These are phyloP conservation scores for Pythium biforme DNA, from an alignment of 352 stramenopile species.

Conservation along the genomic window DNA sequence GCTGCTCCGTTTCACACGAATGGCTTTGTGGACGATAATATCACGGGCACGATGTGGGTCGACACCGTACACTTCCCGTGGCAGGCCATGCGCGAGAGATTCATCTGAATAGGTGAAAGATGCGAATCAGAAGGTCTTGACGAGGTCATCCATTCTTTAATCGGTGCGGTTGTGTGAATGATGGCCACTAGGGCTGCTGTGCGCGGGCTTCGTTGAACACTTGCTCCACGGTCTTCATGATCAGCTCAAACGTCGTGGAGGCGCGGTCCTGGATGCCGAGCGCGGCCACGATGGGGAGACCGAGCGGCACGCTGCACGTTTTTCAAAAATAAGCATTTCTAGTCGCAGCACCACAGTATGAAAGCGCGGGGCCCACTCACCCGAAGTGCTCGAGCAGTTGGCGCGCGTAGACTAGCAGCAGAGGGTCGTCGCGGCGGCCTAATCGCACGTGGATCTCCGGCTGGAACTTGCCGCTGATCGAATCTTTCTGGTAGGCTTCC, in stretches of 20 bases:
- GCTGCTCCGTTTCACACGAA: neutral
- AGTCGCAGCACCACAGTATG: neutral
- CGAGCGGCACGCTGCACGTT: constrained; percentile 58
- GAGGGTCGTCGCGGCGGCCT: constrained; percentile 72
- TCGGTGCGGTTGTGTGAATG: neutral
- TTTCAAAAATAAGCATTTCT: no score
- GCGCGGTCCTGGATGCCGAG: constrained; percentile 80
- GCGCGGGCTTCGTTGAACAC: constrained; percentile 33
- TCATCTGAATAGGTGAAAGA: neutral
- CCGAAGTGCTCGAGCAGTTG: constrained; percentile 86
- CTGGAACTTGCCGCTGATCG: constrained; percentile 76
- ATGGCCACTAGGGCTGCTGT: constrained; percentile 1
- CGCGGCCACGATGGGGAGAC: constrained; percentile 65
- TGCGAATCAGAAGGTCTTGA: neutral
- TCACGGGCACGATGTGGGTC: neutral
- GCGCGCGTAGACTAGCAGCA: constrained; percentile 79
- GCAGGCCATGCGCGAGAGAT: neutral
- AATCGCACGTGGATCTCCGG: constrained; percentile 76
- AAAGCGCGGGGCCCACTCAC: constrained; percentile 34
- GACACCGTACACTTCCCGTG: neutral
- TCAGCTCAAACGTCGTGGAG: constrained; percentile 63
- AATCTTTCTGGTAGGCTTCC: constrained; percentile 72
- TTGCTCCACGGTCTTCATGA: constrained; percentile 66
- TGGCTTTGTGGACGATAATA: neutral
- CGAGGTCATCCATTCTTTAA: neutral